phyloP scores from a whole-genome alignment of 495 filamentous ascomycete genomes.

The Hyaloscypha hepaticicola region DNA sequence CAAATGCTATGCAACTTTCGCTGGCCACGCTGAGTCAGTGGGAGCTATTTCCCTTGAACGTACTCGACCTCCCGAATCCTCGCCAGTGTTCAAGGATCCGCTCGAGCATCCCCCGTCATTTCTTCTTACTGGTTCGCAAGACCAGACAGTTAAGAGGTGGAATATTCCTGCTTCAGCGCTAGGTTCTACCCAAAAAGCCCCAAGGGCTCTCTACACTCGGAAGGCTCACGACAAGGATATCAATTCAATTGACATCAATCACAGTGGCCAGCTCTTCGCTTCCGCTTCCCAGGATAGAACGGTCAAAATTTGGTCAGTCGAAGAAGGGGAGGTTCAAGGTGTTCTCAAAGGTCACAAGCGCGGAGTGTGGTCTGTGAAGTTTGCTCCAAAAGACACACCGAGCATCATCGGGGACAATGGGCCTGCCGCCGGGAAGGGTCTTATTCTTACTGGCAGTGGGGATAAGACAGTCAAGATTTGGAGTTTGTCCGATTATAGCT shows the following conservation, averaged over 20 bases:
- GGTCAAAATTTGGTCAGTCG: slow-evolving; percentile 91
- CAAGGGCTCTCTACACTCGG: slow-evolving; percentile 70
- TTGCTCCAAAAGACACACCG: slow-evolving; percentile 75
- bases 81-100: slow-evolving; percentile 62
- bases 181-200: slow-evolving; percentile 42
- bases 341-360: slow-evolving; percentile 88
- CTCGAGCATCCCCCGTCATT: slow-evolving; percentile 79
- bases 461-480: slow-evolving; percentile 97
- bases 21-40: slow-evolving; percentile 90
- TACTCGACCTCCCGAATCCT: slow-evolving; percentile 58
- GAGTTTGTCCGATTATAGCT: slow-evolving; percentile 90
- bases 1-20: slow-evolving; percentile 74
- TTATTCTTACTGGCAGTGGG: slow-evolving; percentile 83
- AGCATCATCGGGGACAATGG: slow-evolving; percentile 67
- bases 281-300: slow-evolving; percentile 95
- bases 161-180: slow-evolving; percentile 55
- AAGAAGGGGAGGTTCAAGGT: slow-evolving; percentile 84
- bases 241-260: slow-evolving; percentile 84
- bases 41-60: slow-evolving; percentile 87
- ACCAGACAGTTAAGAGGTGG: slow-evolving; percentile 92
- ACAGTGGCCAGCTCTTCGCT: slow-evolving; percentile 71
- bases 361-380: slow-evolving; percentile 93
- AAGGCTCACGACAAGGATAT: slow-evolving; percentile 99
- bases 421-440: slow-evolving; percentile 63
- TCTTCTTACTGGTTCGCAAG: slow-evolving; percentile 87